These are phyloP conservation scores for Chaetomium tenue DNA, from an alignment of 495 filamentous ascomycete species.

Conservation along the genomic window DNA sequence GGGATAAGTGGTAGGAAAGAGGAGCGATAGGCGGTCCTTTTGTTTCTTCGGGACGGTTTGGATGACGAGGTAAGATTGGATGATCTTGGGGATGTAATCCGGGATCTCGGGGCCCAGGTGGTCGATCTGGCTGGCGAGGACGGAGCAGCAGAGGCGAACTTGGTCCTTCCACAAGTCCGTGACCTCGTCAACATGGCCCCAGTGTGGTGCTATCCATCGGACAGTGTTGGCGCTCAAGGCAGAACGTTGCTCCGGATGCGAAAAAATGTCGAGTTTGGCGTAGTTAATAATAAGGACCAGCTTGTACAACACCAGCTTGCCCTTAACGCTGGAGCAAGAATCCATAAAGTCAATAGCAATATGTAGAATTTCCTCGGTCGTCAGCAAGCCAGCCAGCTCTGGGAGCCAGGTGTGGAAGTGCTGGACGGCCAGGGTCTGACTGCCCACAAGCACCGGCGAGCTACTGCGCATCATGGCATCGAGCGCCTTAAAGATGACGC, in stretches of 20 bases:
- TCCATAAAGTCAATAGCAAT: constrained; percentile 93
- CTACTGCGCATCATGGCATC: constrained; percentile 84
- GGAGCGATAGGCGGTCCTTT: constrained; percentile 71
- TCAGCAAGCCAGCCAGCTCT: constrained; percentile 73
- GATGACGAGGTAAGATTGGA: constrained; percentile 82
- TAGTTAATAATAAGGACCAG: constrained; percentile 89
- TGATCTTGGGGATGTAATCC: constrained; percentile 84
- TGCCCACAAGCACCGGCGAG: constrained; percentile 82
- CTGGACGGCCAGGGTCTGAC: constrained; percentile 91
- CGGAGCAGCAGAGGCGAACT: constrained; percentile 85
- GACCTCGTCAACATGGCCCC: constrained; percentile 71
- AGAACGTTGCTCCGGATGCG: constrained; percentile 67
- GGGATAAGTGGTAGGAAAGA: constrained; percentile 88
- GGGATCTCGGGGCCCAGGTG: constrained; percentile 78
- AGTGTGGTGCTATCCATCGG: constrained; percentile 90
- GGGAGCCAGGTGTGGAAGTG: constrained; percentile 97
- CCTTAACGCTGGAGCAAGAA: constrained; percentile 81
- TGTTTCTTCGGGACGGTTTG: constrained; percentile 60
- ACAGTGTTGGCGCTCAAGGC: constrained; percentile 78
- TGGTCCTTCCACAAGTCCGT: constrained; percentile 89
- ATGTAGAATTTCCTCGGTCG: constrained; percentile 80
- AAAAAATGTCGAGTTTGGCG: constrained; percentile 74
- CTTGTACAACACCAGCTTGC: constrained; percentile 93
- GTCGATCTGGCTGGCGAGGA: constrained; percentile 77
- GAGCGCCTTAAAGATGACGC: constrained; percentile 83